These are phyloP conservation scores for Cardamine occulta DNA, from an alignment of 345 rosid species.

Conservation along the genomic window DNA sequence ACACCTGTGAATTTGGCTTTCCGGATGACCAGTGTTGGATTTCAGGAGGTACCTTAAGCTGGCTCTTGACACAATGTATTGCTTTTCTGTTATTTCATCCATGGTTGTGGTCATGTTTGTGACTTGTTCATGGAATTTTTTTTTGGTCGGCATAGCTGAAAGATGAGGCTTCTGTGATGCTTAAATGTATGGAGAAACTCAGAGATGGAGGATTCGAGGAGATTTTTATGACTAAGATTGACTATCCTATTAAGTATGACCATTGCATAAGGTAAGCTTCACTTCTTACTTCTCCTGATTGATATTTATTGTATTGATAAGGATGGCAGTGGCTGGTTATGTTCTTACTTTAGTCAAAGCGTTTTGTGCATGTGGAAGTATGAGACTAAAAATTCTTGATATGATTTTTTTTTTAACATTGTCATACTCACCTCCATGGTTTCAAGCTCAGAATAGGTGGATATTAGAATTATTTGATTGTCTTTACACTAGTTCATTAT, in stretches of 20 bases:
- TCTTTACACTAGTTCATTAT: neutral
- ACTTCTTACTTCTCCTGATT: conserved; percentile 21
- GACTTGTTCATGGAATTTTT: conserved; percentile 12
- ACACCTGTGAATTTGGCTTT: conserved; percentile 67
- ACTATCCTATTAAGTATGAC: conserved; percentile 81
- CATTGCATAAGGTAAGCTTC: conserved; percentile 65
- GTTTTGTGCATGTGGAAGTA: conserved; percentile 5
- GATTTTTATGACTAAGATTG: conserved; percentile 70
- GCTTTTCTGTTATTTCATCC: conserved; percentile 3
- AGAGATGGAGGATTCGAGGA: conserved; percentile 84
- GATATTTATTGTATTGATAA: neutral
- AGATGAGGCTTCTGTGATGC: conserved; percentile 73
- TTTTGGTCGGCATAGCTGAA: conserved; percentile 59
- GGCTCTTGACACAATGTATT: conserved; percentile 8
- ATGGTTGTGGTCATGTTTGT: conserved; percentile 1
- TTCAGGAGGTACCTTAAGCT: conserved; percentile 64
- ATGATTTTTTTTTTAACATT: neutral
- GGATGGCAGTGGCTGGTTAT: conserved; percentile 17
- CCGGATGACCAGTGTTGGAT: conserved; percentile 65
- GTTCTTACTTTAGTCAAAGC: conserved; percentile 16
- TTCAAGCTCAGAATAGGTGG: conserved; percentile 9
- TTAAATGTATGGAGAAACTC: conserved; percentile 68
- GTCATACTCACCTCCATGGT: conserved; percentile 6
- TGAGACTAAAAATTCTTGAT: neutral
- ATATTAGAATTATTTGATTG: neutral